phyloP scores from a whole-genome alignment of 768 basidiomycete genomes.

The Hemileccinum impolitum region DNA sequence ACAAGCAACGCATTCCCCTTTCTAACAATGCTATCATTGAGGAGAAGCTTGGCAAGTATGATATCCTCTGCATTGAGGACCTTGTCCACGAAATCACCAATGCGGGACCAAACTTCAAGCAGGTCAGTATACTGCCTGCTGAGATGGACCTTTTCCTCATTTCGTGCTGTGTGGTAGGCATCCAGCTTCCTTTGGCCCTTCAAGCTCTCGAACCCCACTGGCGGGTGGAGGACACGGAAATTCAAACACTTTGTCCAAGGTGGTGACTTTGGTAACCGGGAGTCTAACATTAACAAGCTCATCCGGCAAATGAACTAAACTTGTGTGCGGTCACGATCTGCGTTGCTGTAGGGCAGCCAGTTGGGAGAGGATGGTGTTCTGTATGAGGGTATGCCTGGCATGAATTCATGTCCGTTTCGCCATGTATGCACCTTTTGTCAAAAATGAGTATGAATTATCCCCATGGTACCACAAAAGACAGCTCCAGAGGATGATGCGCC shows the following conservation, averaged over 20 bases:
- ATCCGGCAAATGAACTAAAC: constrained; percentile 89
- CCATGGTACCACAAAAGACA: constrained; percentile 14
- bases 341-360: constrained; percentile 5
- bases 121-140: constrained; percentile 48
- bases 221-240: constrained; percentile 97
- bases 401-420: constrained; percentile 24
- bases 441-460: constrained; percentile 24
- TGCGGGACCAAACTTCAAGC: constrained; percentile 98
- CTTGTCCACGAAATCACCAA: constrained; percentile 96
- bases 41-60: constrained; percentile 82
- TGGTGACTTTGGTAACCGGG: constrained; percentile 97
- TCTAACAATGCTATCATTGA: constrained; percentile 94
- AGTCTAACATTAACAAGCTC: constrained; percentile 96
- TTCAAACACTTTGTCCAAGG: constrained; percentile 97
- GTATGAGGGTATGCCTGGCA: constrained; percentile 32
- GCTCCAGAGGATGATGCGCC: constrained; percentile 5
- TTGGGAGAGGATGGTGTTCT: constrained; percentile 7
- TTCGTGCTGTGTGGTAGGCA: constrained; percentile 41
- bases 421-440: constrained; percentile 27
- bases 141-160: neutral
- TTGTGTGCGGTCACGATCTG: neutral
- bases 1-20: constrained; percentile 96
- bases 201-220: constrained; percentile 98
- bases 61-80: constrained; percentile 96
- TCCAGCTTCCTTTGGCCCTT: constrained; percentile 99